These are phyloP conservation scores for Harringtonia lauricola DNA, from an alignment of 2,329 filamentous ascomycete species.

Conservation along the genomic window DNA sequence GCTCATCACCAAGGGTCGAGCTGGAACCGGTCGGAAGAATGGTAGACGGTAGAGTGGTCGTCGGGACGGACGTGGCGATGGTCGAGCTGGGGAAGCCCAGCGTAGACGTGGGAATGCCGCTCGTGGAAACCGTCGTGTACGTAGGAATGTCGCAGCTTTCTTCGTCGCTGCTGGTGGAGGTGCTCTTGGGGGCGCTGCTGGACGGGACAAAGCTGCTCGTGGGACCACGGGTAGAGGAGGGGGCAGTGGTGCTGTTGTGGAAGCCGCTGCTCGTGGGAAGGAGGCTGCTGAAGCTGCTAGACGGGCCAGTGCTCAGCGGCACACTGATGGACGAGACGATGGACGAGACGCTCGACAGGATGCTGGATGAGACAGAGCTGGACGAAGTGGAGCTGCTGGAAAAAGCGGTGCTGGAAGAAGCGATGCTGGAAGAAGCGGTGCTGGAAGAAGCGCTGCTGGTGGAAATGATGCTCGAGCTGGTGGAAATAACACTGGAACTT, in stretches of 20 bases:
- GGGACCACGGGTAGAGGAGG: no score
- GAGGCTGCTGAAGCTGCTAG: background rate
- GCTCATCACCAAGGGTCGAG: no score
- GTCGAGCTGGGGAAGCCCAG: background rate
- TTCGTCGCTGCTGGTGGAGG: no score
- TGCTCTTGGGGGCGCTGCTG: no score
- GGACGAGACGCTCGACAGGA: background rate
- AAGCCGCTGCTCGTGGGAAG: background rate
- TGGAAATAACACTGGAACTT: constrained; percentile 20
- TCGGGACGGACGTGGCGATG: background rate
- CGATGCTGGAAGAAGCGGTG: constrained; percentile 18
- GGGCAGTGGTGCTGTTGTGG: no score
- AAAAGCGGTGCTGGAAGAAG: constrained; percentile 18
- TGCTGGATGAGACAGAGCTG: background rate
- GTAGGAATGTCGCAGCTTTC: no score
- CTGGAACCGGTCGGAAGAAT: background rate
- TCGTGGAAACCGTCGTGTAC: background rate
- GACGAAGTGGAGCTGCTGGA: background rate
- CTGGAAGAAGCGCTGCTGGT: constrained; percentile 17
- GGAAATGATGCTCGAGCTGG: constrained; percentile 14
- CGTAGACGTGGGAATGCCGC: background rate
- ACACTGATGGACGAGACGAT: background rate
- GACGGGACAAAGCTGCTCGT: no score
- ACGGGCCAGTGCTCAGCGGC: no score
- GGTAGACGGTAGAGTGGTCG: background rate